phyloP scores from a whole-genome alignment of 148 eudicot species.

The Limonium bicolor region DNA sequence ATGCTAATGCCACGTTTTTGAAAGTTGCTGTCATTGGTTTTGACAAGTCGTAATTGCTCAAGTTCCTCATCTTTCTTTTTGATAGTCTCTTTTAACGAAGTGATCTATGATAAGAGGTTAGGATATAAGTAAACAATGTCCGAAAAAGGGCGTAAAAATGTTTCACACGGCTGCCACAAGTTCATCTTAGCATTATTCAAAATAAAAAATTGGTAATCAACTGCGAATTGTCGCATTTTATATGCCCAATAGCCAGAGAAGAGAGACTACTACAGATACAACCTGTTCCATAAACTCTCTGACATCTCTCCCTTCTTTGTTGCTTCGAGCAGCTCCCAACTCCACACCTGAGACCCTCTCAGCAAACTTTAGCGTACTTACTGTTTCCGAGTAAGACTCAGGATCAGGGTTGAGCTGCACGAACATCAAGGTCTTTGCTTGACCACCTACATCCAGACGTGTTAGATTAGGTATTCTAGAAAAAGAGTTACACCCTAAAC shows the following conservation, averaged over 20 bases:
- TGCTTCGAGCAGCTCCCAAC: conserved; percentile 91
- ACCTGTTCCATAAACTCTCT: conserved; percentile 99
- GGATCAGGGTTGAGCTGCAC: conserved; percentile 97
- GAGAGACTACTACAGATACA: background rate
- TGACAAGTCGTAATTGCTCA: conserved; percentile 30
- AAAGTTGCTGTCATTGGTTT: conserved; percentile 27
- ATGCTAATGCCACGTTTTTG: conserved; percentile 31
- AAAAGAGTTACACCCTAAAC: no score
- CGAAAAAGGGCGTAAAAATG: background rate
- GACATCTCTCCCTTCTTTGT: conserved; percentile 78
- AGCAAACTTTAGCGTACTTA: conserved; percentile 91
- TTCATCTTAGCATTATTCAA: background rate
- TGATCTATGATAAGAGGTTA: conserved; percentile 29
- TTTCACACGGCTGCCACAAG: no score
- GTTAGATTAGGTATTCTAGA: background rate
- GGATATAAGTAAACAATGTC: background rate
- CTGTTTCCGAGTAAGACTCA: conserved; percentile 78
- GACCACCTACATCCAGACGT: conserved; percentile 56
- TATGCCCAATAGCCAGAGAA: background rate
- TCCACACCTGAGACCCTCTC: conserved; percentile 99
- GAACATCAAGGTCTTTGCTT: conserved; percentile 97
- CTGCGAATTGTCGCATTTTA: background rate
- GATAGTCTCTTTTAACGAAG: conserved; percentile 50
- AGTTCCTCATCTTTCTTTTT: conserved; percentile 80
- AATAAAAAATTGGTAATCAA: background rate